Percentiles rank a stretch among this genome's conserved stretches.
These are phyloP conservation scores for Botryotinia narcissicola DNA, from an alignment of 2,329 filamentous ascomycete genomes.

Conservation along the genomic window DNA sequence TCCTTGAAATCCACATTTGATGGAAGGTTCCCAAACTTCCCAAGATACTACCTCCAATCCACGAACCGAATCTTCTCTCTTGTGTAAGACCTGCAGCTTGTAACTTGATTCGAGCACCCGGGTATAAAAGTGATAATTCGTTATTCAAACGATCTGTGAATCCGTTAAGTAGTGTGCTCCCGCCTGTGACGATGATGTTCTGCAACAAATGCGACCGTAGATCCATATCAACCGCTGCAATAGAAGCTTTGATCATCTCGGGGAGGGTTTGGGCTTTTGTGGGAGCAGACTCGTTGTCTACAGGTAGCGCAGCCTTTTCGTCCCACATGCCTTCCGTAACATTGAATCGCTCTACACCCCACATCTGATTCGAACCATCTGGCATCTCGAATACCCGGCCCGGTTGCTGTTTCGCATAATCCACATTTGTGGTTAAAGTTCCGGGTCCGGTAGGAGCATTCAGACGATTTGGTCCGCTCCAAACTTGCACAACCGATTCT, in stretches of 20 bases:
- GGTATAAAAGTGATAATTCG: constrained; percentile 79
- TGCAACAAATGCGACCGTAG: constrained; percentile 76
- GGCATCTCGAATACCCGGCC: constrained; percentile 95
- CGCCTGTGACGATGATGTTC: constrained; percentile 92
- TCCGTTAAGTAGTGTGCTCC: constrained; percentile 81
- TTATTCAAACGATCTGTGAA: constrained; percentile 87
- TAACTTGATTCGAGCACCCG: constrained; percentile 81
- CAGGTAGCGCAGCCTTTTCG: constrained; percentile 66
- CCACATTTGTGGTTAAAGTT: constrained; percentile 59
- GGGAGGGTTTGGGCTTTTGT: constrained; percentile 78
- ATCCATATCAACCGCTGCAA: constrained; percentile 84
- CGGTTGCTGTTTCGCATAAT: constrained; percentile 68
- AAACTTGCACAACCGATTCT: constrained; percentile 92
- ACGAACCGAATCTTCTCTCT: constrained; percentile 87
- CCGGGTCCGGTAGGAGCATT: constrained; percentile 48
- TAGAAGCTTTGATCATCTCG: constrained; percentile 72
- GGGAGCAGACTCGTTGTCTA: constrained; percentile 45
- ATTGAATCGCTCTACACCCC: constrained; percentile 81
- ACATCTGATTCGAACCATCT: constrained; percentile 94
- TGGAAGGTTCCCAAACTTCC: constrained; percentile 96
- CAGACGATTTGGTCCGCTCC: constrained; percentile 75
- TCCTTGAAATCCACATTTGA: constrained; percentile 98
- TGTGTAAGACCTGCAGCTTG: constrained; percentile 82
- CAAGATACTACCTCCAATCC: constrained; percentile 95
- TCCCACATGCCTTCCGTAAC: constrained; percentile 91